Conservation (phyloP, 2,329 filamentous ascomycete genomes). For the Chrysoporthe puriensis region DNA sequence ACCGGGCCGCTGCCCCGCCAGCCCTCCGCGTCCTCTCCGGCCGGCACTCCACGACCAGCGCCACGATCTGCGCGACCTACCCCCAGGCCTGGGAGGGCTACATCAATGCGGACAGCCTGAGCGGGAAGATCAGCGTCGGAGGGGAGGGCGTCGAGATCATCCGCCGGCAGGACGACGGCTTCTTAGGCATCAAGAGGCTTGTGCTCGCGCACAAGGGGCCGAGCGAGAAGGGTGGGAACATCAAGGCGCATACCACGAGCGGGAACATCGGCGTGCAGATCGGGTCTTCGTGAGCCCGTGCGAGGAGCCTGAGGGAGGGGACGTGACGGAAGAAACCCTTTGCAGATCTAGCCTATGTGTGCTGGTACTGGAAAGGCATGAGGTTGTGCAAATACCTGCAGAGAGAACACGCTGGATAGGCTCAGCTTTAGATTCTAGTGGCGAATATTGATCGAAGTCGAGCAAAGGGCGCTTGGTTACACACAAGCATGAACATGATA, state of each 20-base stretch:
- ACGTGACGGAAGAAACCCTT: background rate
- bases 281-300: background rate
- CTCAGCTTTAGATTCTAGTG: no score
- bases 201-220: slow-evolving; percentile 48
- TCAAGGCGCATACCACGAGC: slow-evolving; percentile 23
- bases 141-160: slow-evolving; percentile 50
- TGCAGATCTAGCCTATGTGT: no score
- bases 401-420: no score
- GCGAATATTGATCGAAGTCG: no score
- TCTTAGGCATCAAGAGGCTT: slow-evolving; percentile 39
- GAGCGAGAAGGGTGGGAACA: slow-evolving; percentile 27
- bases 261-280: slow-evolving; percentile 19
- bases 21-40: slow-evolving; percentile 44
- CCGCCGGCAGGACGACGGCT: slow-evolving; percentile 34
- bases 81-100: slow-evolving; percentile 55
- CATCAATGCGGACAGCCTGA: slow-evolving; percentile 44
- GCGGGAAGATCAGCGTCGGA: slow-evolving; percentile 43
- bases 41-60: slow-evolving; percentile 50
- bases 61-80: slow-evolving; percentile 47
- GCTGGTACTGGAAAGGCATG: no score
- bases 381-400: no score
- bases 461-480: no score
- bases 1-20: slow-evolving; percentile 21
- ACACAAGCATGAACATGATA: no score
- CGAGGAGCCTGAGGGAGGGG: background rate